These are phyloP conservation scores for Rhizopogon vulgaris DNA, from an alignment of 768 basidiomycete species.

Conservation along the genomic window DNA sequence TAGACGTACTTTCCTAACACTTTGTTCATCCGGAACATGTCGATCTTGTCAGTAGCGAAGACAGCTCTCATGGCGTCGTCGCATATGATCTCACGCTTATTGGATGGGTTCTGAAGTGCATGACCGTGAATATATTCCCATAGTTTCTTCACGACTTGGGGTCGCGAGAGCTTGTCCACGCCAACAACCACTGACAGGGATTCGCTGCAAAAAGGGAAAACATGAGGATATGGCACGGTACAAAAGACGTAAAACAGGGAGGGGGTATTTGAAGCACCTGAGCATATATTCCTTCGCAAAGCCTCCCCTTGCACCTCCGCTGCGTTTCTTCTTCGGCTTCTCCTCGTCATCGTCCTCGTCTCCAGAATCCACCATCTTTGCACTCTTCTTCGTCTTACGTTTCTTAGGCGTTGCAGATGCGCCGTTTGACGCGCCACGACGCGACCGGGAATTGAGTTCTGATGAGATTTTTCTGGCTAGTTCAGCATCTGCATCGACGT, in stretches of 20 bases:
- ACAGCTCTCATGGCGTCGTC: conserved; percentile 67
- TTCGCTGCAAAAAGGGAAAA: conserved; percentile 38
- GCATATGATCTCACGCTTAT: conserved; percentile 82
- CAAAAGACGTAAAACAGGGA: conserved; percentile 3
- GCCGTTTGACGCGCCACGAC: conserved; percentile 37
- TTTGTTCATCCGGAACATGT: conserved; percentile 97
- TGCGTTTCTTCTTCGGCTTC: conserved; percentile 43
- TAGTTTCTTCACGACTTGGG: conserved; percentile 84
- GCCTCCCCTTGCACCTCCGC: conserved; percentile 57
- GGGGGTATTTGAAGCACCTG: conserved; percentile 39
- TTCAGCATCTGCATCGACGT: conserved; percentile 57
- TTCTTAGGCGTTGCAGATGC: conserved; percentile 38
- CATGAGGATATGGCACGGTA: background rate
- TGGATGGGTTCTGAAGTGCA: conserved; percentile 76
- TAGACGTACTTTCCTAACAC: conserved; percentile 63
- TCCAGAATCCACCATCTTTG: conserved; percentile 41
- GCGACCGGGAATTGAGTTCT: conserved; percentile 61
- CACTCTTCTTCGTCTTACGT: conserved; percentile 47
- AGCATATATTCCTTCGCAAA: conserved; percentile 73
- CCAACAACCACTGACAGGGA: conserved; percentile 69
- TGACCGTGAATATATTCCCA: conserved; percentile 87
- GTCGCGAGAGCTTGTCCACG: conserved; percentile 67
- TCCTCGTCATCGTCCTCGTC: conserved; percentile 40
- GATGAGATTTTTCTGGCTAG: conserved; percentile 65
- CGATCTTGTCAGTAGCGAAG: conserved; percentile 75